These are phyloP conservation scores for Saccharomycopsis sp. DNA, from an alignment of 805 yeast species.

Conservation along the genomic window DNA sequence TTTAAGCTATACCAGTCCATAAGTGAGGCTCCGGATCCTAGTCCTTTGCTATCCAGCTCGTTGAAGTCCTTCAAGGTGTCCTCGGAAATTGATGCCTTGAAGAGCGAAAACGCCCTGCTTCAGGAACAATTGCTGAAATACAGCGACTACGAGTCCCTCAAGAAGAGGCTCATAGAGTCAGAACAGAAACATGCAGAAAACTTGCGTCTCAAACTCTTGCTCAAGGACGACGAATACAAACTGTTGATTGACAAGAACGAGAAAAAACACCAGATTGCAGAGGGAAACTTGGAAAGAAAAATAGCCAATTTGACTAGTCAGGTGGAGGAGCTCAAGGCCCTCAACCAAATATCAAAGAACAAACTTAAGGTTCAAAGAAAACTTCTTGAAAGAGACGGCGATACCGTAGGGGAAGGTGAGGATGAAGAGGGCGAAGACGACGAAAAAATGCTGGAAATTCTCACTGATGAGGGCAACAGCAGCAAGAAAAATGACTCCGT, in stretches of 20 bases:
- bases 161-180: slow-evolving; percentile 48
- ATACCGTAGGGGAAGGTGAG: slow-evolving; percentile 23
- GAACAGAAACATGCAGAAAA: slow-evolving; percentile 58
- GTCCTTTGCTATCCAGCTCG: slow-evolving; percentile 66
- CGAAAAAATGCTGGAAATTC: slow-evolving; percentile 18
- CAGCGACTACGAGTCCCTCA: slow-evolving; percentile 76
- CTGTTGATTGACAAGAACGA: slow-evolving; percentile 69
- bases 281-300: slow-evolving; percentile 45
- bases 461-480: slow-evolving; percentile 1
- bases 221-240: slow-evolving; percentile 68
- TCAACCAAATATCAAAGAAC: slow-evolving; percentile 57
- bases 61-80: slow-evolving; percentile 53
- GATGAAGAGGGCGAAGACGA: slow-evolving; percentile 21
- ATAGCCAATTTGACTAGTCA: slow-evolving; percentile 45
- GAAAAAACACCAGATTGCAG: slow-evolving; percentile 56
- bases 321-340: slow-evolving; percentile 57
- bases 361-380: slow-evolving; percentile 44
- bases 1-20: slow-evolving; percentile 67
- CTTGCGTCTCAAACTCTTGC: slow-evolving; percentile 46
- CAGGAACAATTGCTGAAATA: slow-evolving; percentile 50
- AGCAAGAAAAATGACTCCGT: slow-evolving; percentile 29
- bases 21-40: slow-evolving; percentile 92
- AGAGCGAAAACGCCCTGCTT: slow-evolving; percentile 39
- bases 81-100: slow-evolving; percentile 45
- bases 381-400: slow-evolving; percentile 33